Conservation (phyloP, 306 rosid species). For the Vigna unguiculata region DNA sequence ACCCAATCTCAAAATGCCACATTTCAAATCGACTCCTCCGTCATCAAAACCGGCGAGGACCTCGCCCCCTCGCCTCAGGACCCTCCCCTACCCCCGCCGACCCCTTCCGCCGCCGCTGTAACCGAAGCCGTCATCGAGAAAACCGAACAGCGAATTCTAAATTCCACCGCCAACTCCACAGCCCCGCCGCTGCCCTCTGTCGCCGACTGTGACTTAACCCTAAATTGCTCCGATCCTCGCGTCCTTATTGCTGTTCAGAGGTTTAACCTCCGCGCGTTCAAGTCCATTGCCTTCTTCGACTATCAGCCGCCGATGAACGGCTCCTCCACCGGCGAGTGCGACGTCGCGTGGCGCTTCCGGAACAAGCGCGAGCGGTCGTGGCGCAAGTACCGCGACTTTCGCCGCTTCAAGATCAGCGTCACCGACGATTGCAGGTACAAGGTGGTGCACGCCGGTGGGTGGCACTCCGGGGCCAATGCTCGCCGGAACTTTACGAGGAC, state of each 20-base stretch:
- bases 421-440: constrained; percentile 72
- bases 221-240: constrained; percentile 88
- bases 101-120: constrained; percentile 48
- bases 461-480: constrained; percentile 94
- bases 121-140: constrained; percentile 67
- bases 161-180: constrained; percentile 34
- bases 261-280: constrained; percentile 75
- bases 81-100: constrained; percentile 45
- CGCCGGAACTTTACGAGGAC: constrained; percentile 37
- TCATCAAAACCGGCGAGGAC: constrained; percentile 90
- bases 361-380: constrained; percentile 92
- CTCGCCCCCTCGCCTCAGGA: constrained; percentile 47
- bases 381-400: constrained; percentile 95
- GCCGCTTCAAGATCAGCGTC: constrained; percentile 65
- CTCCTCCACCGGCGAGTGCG: constrained; percentile 77
- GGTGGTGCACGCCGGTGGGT: constrained; percentile 76
- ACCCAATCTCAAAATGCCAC: constrained; percentile 83
- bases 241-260: constrained; percentile 68
- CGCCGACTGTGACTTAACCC: constrained; percentile 18
- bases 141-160: constrained; percentile 54
- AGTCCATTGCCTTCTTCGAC: constrained; percentile 78
- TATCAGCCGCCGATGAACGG: constrained; percentile 82
- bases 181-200: constrained; percentile 1
- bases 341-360: constrained; percentile 87
- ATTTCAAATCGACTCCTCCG: constrained; percentile 75